Base-by-base conservation (phyloP, 306 rosid species). In the Adenanthera pavonina region DNA sequence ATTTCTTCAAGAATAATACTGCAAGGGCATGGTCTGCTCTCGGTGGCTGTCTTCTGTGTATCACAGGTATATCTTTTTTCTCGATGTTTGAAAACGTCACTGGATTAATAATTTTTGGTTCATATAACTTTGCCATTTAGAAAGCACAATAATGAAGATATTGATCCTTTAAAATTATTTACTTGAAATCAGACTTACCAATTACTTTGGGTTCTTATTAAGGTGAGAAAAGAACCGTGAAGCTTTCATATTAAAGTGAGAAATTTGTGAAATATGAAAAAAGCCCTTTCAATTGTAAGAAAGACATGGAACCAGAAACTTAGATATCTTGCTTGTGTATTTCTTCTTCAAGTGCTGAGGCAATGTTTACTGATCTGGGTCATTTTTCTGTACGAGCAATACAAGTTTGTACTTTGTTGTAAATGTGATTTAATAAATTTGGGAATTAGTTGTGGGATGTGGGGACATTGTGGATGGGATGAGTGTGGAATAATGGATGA, bases 341-440 rank as follows among this genome's bases (percentile, higher is more conserved):
- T 60, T 83, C 82, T n/a, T 19, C 49, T 80, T 65, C 90, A 95
- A 98, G 99, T 71, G 92, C 98, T 44, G 99, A 95, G 89, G 99
- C 96, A 59, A 95, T 95, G 99, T 95, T 95, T 89, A 98, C 98
- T 67, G 99, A 95, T 89, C 89, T 95, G 35, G 98, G 99, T 72
- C 98, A 93, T 89, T 95, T 95, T 83, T 84, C 94, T 77, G 96
- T 95, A 80, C 90, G 69, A 14, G 82, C 99, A 78, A 93, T 93
- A 85, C 98, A 95, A 97, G 99, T 93, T 77, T 65, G 78, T 33
- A 49, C 68, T 6, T 34, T 61, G 36, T 34, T 5, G 54, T 69
- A 46, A 20, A 25, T 25, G 30, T 25, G 30, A 25, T 25, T 25
- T 25, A 25, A 25, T 25, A 25, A 25, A 25, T 25, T 25, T 25